phyloP scores from a whole-genome alignment of 2,329 filamentous ascomycete species.

The Ophiocordyceps australis region DNA sequence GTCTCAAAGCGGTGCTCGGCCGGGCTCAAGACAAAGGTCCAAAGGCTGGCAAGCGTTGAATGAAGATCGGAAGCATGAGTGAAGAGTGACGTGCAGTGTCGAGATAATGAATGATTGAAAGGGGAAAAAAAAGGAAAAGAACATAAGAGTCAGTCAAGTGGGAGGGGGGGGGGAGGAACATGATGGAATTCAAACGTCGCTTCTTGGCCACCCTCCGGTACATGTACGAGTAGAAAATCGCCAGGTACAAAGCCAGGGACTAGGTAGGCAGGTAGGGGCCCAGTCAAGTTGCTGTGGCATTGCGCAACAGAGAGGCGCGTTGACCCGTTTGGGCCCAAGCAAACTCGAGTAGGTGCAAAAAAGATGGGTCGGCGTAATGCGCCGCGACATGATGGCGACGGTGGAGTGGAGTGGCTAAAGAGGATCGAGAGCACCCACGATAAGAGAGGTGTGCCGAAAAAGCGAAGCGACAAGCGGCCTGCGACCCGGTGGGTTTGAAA shows the following conservation, averaged over 20 bases:
- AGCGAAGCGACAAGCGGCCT: too few relatives aligned
- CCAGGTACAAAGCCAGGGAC: background rate
- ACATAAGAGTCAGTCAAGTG: background rate
- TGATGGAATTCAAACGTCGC: background rate
- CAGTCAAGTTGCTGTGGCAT: background rate
- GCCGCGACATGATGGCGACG: background rate
- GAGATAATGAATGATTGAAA: too few relatives aligned
- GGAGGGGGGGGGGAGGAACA: background rate
- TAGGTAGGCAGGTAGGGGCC: background rate
- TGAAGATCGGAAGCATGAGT: too few relatives aligned
- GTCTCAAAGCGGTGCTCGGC: slow-evolving; percentile 5
- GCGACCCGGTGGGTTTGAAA: too few relatives aligned
- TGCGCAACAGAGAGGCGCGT: too few relatives aligned
- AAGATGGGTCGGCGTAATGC: background rate
- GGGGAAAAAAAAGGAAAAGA: background rate
- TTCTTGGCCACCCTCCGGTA: too few relatives aligned
- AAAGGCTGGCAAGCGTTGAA: too few relatives aligned
- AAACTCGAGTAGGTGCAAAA: background rate
- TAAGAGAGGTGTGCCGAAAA: too few relatives aligned
- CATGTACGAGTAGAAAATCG: background rate
- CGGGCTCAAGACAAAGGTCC: too few relatives aligned
- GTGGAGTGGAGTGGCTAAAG: background rate
- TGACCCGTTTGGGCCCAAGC: background rate
- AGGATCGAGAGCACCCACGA: background rate
- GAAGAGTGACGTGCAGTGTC: too few relatives aligned